phyloP scores from a whole-genome alignment of 345 rosid species.

The Garcia nutans region DNA sequence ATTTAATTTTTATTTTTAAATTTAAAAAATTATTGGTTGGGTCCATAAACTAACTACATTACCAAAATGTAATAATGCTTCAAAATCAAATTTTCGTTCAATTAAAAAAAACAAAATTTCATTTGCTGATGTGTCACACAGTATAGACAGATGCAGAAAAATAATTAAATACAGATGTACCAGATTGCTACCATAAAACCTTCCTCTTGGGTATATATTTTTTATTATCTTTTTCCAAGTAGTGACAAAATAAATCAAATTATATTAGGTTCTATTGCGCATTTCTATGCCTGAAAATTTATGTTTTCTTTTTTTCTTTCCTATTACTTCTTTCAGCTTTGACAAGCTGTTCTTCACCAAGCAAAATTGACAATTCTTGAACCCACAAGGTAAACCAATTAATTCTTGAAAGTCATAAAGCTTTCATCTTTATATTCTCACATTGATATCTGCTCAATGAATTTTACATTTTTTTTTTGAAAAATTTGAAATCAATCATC shows the following conservation, averaged over 20 bases:
- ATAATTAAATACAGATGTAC: too few species aligned
- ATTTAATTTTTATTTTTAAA: too few species aligned
- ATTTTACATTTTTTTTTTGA: not conserved
- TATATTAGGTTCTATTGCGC: not conserved
- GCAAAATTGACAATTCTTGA: slow-evolving; percentile 17
- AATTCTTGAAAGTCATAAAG: slow-evolving; percentile 13
- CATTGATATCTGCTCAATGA: slow-evolving; percentile 16
- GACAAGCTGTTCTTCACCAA: slow-evolving; percentile 12
- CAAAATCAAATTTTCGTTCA: too few species aligned
- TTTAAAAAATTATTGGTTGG: too few species aligned
- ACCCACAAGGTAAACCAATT: slow-evolving; percentile 30
- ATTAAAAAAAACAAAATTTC: too few species aligned
- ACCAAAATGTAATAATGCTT: too few species aligned
- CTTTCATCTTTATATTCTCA: slow-evolving; percentile 16
- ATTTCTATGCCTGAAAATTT: slow-evolving; percentile 9
- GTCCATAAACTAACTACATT: too few species aligned
- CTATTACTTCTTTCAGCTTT: slow-evolving; percentile 13
- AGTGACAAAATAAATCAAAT: slow-evolving; percentile 19
- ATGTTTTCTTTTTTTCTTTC: not conserved
- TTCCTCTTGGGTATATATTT: not conserved
- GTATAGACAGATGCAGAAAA: too few species aligned
- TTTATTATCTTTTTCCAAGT: not conserved
- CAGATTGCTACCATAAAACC: too few species aligned
- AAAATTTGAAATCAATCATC: slow-evolving; percentile 3
- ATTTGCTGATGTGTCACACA: too few species aligned